Base-by-base conservation (phyloP, 768 basidiomycete genomes). In the Hygrophoropsis aurantiaca region DNA sequence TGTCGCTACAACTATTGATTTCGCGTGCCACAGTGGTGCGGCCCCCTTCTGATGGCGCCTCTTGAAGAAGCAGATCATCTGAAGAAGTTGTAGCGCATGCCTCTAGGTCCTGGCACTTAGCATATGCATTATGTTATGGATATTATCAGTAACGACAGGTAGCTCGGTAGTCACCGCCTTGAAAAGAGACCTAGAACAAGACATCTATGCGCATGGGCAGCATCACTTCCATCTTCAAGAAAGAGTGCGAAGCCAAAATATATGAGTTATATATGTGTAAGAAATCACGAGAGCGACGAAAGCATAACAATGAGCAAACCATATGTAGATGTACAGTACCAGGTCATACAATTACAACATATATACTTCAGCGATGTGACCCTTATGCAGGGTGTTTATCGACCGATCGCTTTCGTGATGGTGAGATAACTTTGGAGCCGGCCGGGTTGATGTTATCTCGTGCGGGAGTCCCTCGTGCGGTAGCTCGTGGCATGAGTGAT, bases 401-500 rank as follows among this genome's bases (percentile, higher is more conserved):
- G 0, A 48, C 36, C 21, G 63, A 57, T 7, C 63, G 63, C 51
- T 67, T 65, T 47, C 63, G 60, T 27, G 25, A 55, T 6, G 54
- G 5, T 46, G 45, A 39, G 3, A 50, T 56, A 20, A 57, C 56
- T 51, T 59, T 58, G 16, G 65, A 44, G 23, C 63, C 51, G 2
- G 54, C 61, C 44, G 50, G 9, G 35, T 47, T 63, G 36, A 49
- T 48, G 16, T 65, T 64, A 32, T 26, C n/a, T 5, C 30, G 42
- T n/a, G 21, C 32, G 27, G 16, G 18, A 38, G 36, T 38, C 16
- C 7, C 20, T 16, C 36, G 20, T 8, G 36, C 53, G 16, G 41
- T 42, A 24, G 53, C 57, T 18, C 66, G 61, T 15, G 64, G 66
- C 26, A 68, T 30, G 32, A 68, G 58, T 68, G 68, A 63, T 61